Evolutionary conservation across 164 flowering plant species (phyloP).

Genomic region (Tinospora cordifolia): DNA sequence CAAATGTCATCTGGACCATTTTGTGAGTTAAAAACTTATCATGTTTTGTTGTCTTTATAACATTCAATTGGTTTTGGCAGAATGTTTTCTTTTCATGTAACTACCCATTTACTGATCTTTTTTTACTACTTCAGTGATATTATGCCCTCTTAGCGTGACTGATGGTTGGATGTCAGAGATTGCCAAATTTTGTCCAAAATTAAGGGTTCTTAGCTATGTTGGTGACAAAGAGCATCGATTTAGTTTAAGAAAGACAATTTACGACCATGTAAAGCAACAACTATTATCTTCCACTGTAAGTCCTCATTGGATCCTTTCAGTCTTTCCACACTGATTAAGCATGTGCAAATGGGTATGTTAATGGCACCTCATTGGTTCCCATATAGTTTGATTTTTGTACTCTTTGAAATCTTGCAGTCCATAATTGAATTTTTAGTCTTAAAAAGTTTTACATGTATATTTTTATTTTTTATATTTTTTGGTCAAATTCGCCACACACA

Average conservation of each 20-base stretch:
- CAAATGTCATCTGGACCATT: constrained; percentile 59
- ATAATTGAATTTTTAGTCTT: not conserved
- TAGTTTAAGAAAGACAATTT: constrained; percentile 35
- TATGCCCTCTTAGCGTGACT: constrained; percentile 89
- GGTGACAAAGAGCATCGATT: constrained; percentile 68
- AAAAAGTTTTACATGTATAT: not conserved
- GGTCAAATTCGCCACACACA: no score
- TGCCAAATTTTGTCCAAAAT: constrained; percentile 45
- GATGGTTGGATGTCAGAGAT: constrained; percentile 90
- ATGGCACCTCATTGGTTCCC: not conserved
- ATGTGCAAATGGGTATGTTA: not conserved
- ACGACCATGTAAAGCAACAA: constrained; percentile 34
- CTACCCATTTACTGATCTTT: constrained; percentile 1
- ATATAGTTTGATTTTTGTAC: not conserved
- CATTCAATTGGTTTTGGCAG: not conserved
- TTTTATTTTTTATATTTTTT: no score
- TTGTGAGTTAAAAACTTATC: constrained; percentile 42
- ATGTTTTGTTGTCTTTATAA: not conserved
- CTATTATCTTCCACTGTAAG: constrained; percentile 37
- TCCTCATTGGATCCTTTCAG: constrained; percentile 2
- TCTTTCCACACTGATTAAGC: not conserved
- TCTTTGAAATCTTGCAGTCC: not conserved
- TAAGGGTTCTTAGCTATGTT: constrained; percentile 59
- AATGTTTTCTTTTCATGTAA: not conserved
- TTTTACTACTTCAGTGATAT: constrained; percentile 50